A percentile compares a stretch with the other conserved stretches of the same genome.
These are phyloP conservation scores for Olyra latifolia DNA, from an alignment of 176 grass and related monocot species.

Conservation along the genomic window DNA sequence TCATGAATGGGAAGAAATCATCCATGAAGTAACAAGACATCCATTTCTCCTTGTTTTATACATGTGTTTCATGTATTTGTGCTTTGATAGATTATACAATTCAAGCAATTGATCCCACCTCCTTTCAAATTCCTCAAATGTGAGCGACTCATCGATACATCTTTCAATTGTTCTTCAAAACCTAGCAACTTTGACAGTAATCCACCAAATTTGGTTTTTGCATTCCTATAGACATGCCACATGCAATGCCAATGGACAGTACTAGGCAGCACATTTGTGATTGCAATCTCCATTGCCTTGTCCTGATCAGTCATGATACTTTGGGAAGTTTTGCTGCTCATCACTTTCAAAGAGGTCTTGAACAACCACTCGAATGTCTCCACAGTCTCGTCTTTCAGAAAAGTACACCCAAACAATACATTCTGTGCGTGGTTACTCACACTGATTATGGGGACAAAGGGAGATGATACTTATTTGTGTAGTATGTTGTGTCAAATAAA, in stretches of 20 bases:
- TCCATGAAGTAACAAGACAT: no score
- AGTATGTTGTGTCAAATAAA: neutral
- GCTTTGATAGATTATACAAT: neutral
- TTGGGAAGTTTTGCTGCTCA: neutral
- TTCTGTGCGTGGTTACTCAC: neutral
- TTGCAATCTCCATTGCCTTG: neutral
- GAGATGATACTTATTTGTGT: neutral
- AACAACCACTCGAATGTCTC: neutral
- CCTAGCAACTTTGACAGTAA: neutral
- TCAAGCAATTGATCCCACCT: neutral
- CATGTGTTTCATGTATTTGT: neutral
- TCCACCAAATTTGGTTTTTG: neutral
- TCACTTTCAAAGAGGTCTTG: neutral
- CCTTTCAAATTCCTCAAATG: neutral
- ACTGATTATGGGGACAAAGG: neutral
- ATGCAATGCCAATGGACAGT: neutral
- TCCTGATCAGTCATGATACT: neutral
- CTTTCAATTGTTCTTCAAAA: neutral
- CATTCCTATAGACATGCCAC: neutral
- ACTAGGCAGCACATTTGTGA: neutral
- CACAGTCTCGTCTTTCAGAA: neutral
- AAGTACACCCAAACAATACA: neutral
- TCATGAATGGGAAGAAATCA: no score
- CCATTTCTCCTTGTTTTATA: no score
- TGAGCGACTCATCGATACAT: neutral